phyloP scores from a whole-genome alignment of 306 rosid genomes.

The Lablab purpureus region DNA sequence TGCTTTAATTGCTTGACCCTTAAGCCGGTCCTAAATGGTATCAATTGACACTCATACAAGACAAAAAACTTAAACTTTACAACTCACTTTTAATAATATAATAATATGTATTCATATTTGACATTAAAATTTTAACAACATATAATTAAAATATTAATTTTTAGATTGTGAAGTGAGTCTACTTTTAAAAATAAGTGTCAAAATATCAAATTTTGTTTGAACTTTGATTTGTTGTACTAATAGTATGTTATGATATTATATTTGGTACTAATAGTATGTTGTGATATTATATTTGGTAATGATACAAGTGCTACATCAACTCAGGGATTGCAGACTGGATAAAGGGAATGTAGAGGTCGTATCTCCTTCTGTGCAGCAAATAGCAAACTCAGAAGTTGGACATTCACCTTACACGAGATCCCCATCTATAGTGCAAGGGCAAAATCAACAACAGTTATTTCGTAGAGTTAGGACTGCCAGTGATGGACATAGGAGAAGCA shows the following conservation, averaged over 20 bases:
- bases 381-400: constrained; percentile 46
- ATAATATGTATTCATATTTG: no score
- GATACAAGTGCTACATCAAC: constrained; percentile 40
- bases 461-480: constrained; percentile 56
- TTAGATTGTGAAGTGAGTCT: no score
- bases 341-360: constrained; percentile 47
- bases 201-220: no score
- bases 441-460: constrained; percentile 50
- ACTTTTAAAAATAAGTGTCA: no score
- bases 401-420: constrained; percentile 48
- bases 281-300: constrained; percentile 38
- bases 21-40: no score
- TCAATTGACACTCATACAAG: no score
- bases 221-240: constrained; percentile 12
- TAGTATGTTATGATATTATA: constrained; percentile 21
- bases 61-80: no score
- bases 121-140: no score
- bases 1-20: no score
- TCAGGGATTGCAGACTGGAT: constrained; percentile 58
- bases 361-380: constrained; percentile 50
- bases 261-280: constrained; percentile 17
- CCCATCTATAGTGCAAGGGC: constrained; percentile 46
- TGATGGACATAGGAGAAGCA: constrained; percentile 45
- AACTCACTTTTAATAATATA: no score
- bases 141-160: no score